phyloP scores from a whole-genome alignment of 306 rosid genomes.

The Castanea crenata region DNA sequence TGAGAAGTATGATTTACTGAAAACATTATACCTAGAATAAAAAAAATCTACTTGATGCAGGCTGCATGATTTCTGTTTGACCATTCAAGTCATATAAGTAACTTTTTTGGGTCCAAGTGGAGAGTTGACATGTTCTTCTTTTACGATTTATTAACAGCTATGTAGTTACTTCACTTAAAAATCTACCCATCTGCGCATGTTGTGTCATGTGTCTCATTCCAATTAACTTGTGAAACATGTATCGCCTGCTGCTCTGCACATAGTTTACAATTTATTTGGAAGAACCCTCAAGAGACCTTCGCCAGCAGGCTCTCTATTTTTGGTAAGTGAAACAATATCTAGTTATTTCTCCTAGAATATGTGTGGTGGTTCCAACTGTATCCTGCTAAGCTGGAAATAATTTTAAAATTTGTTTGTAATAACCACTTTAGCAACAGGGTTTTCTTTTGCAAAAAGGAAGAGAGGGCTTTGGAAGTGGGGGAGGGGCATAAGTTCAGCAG shows the following conservation, averaged over 20 bases:
- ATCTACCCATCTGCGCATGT: neutral
- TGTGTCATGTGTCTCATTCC: neutral
- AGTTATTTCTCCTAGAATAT: too few relatives aligned
- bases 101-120: neutral
- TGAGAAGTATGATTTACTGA: neutral
- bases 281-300: neutral
- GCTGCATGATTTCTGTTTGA: constrained; percentile 1
- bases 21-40: neutral
- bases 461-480: too few relatives aligned
- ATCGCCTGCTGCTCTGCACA: neutral
- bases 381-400: too few relatives aligned
- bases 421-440: too few relatives aligned
- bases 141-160: constrained; percentile 1
- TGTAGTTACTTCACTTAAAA: neutral
- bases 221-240: neutral
- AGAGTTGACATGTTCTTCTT: constrained; percentile 10
- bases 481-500: neutral
- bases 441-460: too few relatives aligned
- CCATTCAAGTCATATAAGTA: neutral
- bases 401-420: too few relatives aligned
- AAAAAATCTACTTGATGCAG: constrained; percentile 6
- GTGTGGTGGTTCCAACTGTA: too few relatives aligned
- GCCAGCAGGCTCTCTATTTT: neutral
- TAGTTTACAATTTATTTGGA: constrained; percentile 4
- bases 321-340: too few relatives aligned